Evolutionary conservation across 2,329 filamentous ascomycete genomes (phyloP).

Genomic region (Tolypocladium pustulatum): DNA sequence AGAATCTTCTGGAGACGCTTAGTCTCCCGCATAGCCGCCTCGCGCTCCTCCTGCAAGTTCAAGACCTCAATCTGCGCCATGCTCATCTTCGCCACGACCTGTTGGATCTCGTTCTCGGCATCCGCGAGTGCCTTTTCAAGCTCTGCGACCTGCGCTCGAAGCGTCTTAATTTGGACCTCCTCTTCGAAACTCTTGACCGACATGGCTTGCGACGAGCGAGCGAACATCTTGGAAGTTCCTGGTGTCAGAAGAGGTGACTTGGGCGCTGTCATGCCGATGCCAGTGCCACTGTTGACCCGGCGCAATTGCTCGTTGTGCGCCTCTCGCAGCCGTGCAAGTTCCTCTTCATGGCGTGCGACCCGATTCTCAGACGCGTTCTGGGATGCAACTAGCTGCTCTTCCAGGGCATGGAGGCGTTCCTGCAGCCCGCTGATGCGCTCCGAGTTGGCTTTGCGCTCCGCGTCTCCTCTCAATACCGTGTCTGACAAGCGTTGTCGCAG

Average conservation of each 20-base stretch:
- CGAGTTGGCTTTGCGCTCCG: slow-evolving; percentile 70
- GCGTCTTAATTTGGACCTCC: slow-evolving; percentile 60
- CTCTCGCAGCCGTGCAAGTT: slow-evolving; percentile 65
- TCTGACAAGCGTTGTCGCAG: slow-evolving; percentile 68
- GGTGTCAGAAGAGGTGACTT: slow-evolving; percentile 26
- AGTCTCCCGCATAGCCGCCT: slow-evolving; percentile 64
- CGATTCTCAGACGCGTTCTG: slow-evolving; percentile 82
- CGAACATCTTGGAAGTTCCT: slow-evolving; percentile 21
- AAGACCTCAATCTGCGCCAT: slow-evolving; percentile 73
- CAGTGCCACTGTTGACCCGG: slow-evolving; percentile 48
- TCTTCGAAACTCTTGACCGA: slow-evolving; percentile 60
- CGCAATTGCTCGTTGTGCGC: slow-evolving; percentile 67
- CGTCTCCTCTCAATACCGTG: slow-evolving; percentile 74
- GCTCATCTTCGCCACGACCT: slow-evolving; percentile 73
- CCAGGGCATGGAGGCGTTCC: slow-evolving; percentile 65
- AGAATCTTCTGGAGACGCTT: slow-evolving; percentile 58
- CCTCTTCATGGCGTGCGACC: slow-evolving; percentile 75
- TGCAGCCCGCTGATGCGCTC: slow-evolving; percentile 78
- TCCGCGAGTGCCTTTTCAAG: slow-evolving; percentile 61
- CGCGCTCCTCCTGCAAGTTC: slow-evolving; percentile 64
- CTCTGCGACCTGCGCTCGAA: slow-evolving; percentile 71
- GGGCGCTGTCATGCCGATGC: slow-evolving; percentile 18
- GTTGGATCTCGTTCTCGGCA: slow-evolving; percentile 66
- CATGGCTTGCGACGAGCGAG: slow-evolving; percentile 31
- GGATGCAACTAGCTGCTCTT: slow-evolving; percentile 73